Evolutionary conservation across 805 yeast species (phyloP).

Genomic region (Candida glaebosa): DNA sequence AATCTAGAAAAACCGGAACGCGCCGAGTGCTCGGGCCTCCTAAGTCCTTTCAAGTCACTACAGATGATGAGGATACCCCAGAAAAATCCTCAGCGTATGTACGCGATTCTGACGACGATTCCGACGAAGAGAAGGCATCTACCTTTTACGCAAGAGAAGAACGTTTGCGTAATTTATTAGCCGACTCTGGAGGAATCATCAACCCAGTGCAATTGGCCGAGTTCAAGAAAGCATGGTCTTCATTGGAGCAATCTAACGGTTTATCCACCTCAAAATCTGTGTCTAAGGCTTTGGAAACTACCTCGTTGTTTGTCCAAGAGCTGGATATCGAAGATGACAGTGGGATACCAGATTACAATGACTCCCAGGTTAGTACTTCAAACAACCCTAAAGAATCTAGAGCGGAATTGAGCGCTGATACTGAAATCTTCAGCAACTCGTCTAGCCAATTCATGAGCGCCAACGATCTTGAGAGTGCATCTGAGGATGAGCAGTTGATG

Average conservation of each 20-base stretch:
- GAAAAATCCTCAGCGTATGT: slow-evolving; percentile 53
- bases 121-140: slow-evolving; percentile 52
- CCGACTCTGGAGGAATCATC: slow-evolving; percentile 36
- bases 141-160: slow-evolving; percentile 57
- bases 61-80: slow-evolving; percentile 21
- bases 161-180: slow-evolving; percentile 39
- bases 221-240: slow-evolving; percentile 29
- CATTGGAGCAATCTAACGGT: slow-evolving; percentile 13
- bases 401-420: too few relatives aligned
- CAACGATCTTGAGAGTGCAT: too few relatives aligned
- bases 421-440: too few relatives aligned
- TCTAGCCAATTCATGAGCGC: slow-evolving; percentile 3
- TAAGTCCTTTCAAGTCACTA: slow-evolving; percentile 22
- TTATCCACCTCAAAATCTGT: slow-evolving; percentile 10
- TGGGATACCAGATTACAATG: neutral
- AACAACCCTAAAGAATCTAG: too few relatives aligned
- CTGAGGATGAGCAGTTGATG: neutral
- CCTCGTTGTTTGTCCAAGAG: slow-evolving; percentile 14
- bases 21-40: slow-evolving; percentile 15
- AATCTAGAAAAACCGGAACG: slow-evolving; percentile 10
- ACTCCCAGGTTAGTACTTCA: neutral
- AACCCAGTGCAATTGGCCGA: slow-evolving; percentile 29
- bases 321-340: slow-evolving; percentile 13
- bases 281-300: slow-evolving; percentile 14
- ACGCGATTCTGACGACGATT: slow-evolving; percentile 60